Evolutionary conservation across 1,284 basidiomycete species (phyloP).

Genomic region (Boletus sp.): DNA sequence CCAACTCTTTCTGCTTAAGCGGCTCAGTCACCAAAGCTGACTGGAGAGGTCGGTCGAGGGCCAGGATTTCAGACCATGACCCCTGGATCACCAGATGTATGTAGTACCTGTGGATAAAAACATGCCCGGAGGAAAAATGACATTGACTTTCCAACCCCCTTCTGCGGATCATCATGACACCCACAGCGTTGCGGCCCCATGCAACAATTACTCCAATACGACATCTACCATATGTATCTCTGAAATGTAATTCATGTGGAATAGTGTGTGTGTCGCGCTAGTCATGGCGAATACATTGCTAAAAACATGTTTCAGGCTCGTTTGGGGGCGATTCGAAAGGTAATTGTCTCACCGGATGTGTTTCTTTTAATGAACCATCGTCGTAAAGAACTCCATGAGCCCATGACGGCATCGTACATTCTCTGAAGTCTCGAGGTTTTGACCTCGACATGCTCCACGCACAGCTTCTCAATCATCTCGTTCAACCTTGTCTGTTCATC

Average conservation of each 20-base stretch:
- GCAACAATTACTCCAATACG: too few relatives aligned
- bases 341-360: background rate
- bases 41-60: too few relatives aligned
- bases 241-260: background rate
- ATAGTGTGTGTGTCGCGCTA: background rate
- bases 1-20: too few relatives aligned
- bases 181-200: too few relatives aligned
- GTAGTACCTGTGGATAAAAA: too few relatives aligned
- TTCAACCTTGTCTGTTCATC: background rate
- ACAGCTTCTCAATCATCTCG: slow-evolving; percentile 5
- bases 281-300: background rate
- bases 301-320: background rate
- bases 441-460: background rate
- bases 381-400: background rate
- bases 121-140: too few relatives aligned
- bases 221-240: too few relatives aligned
- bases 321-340: background rate
- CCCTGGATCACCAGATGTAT: too few relatives aligned
- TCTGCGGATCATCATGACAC: too few relatives aligned
- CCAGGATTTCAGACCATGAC: too few relatives aligned
- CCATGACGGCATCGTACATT: background rate
- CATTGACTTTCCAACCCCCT: too few relatives aligned
- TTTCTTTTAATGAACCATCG: background rate
- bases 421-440: background rate
- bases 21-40: too few relatives aligned